Evolutionary conservation across 768 basidiomycete species (phyloP).

Genomic region (Pleurotus pulmonarius): DNA sequence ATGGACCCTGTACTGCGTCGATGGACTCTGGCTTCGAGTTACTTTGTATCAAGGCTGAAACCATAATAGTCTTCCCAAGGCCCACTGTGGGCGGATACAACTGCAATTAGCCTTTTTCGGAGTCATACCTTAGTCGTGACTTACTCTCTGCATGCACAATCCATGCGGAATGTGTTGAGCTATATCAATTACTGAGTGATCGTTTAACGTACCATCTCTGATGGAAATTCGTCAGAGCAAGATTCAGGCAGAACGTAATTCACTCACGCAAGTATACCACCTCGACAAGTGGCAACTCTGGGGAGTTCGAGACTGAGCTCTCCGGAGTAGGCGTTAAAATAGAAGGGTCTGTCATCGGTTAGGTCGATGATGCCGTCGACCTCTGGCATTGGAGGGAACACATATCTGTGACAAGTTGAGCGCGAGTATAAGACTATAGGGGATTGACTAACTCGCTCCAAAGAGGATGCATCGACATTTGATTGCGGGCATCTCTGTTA

Average conservation of each 20-base stretch:
- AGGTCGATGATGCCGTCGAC: slow-evolving; percentile 65
- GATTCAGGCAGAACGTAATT: background rate
- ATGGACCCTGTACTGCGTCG: slow-evolving; percentile 19
- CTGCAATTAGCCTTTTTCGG: too few relatives aligned
- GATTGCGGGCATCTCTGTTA: slow-evolving; percentile 62
- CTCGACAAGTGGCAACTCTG: slow-evolving; percentile 71
- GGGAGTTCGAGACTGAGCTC: slow-evolving; percentile 87
- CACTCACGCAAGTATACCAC: slow-evolving; percentile 88
- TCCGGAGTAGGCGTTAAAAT: slow-evolving; percentile 89
- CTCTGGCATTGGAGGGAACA: slow-evolving; percentile 60
- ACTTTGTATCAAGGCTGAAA: slow-evolving; percentile 84
- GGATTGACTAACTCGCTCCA: slow-evolving; percentile 77
- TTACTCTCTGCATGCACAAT: slow-evolving; percentile 43
- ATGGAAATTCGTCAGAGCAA: slow-evolving; percentile 7
- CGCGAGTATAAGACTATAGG: slow-evolving; percentile 3
- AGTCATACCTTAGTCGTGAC: slow-evolving; percentile 12
- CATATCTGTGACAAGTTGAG: slow-evolving; percentile 48
- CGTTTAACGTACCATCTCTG: slow-evolving; percentile 36
- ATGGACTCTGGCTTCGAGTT: slow-evolving; percentile 50
- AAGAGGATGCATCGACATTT: slow-evolving; percentile 81
- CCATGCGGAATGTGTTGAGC: background rate
- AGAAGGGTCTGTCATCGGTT: slow-evolving; percentile 78
- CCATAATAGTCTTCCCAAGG: slow-evolving; percentile 95
- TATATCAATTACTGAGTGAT: background rate
- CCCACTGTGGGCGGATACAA: slow-evolving; percentile 54